These are phyloP conservation scores for Porphyra umbilicalis DNA, from an alignment of 31 red algal genomes.

Conservation along the genomic window DNA sequence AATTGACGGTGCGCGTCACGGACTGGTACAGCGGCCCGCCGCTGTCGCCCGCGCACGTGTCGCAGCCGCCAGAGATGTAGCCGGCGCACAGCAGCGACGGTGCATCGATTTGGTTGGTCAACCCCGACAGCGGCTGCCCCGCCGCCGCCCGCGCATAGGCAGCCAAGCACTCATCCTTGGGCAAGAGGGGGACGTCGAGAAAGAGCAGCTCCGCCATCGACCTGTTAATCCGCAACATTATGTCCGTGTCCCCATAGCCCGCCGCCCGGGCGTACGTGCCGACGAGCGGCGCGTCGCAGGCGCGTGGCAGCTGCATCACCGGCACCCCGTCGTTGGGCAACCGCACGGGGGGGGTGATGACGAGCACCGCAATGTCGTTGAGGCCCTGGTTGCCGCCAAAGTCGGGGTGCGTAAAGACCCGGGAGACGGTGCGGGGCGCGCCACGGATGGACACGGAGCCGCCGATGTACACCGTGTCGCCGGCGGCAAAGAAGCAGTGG, in stretches of 20 bases:
- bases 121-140: not conserved
- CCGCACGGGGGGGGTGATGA: constrained; percentile 3
- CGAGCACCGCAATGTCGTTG: constrained; percentile 31
- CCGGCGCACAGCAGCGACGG: constrained; percentile 15
- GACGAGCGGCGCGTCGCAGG: not conserved
- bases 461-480: not conserved
- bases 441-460: not conserved
- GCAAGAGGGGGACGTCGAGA: constrained; percentile 19
- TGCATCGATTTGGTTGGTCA: not conserved
- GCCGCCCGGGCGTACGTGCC: constrained; percentile 24
- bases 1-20: not conserved
- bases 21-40: constrained; percentile 30
- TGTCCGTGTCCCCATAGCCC: constrained; percentile 27
- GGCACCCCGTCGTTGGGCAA: not conserved
- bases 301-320: constrained; percentile 4
- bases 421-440: not conserved
- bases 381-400: constrained; percentile 2
- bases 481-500: constrained; percentile 3
- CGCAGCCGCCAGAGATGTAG: constrained; percentile 24
- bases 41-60: constrained; percentile 39
- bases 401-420: constrained; percentile 1
- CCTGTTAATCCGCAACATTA: not conserved
- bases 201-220: not conserved
- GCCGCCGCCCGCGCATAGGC: not conserved
- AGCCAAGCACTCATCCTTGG: not conserved